Conservation (phyloP, 805 yeast genomes). For the Starmera caribaea region DNA sequence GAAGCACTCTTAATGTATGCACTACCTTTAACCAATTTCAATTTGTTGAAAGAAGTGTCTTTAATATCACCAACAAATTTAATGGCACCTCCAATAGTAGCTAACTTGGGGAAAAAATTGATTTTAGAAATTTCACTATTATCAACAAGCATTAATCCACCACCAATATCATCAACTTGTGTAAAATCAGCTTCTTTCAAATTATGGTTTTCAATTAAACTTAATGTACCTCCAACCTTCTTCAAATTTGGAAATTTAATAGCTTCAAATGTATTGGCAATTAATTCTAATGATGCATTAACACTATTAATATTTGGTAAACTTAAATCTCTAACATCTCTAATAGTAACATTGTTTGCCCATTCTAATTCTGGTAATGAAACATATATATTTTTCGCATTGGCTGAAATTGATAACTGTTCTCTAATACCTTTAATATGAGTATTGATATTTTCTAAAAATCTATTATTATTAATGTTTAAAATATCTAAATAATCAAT, state of each 20-base stretch:
- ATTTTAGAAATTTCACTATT: constrained; percentile 43
- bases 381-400: constrained; percentile 46
- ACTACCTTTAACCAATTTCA: constrained; percentile 69
- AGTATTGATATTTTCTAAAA: constrained; percentile 49
- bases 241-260: constrained; percentile 49
- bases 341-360: constrained; percentile 57
- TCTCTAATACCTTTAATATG: constrained; percentile 44
- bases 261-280: constrained; percentile 44
- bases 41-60: constrained; percentile 39
- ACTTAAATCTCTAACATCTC: constrained; percentile 44
- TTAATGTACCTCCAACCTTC: constrained; percentile 59
- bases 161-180: constrained; percentile 51
- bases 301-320: constrained; percentile 41
- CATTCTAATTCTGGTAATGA: constrained; percentile 40
- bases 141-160: constrained; percentile 65
- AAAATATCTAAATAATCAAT: constrained; percentile 44
- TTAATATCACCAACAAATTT: constrained; percentile 58
- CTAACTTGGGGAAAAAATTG: constrained; percentile 50
- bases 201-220: constrained; percentile 48
- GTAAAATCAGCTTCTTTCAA: constrained; percentile 42
- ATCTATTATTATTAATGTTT: constrained; percentile 67
- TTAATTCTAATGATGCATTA: constrained; percentile 50
- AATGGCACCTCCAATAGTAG: constrained; percentile 69
- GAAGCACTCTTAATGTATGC: constrained; percentile 49
- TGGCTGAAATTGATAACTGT: constrained; percentile 55